These are phyloP conservation scores for Fraxinus quadrangulata DNA, from an alignment of 257 asterid genomes.

Conservation along the genomic window DNA sequence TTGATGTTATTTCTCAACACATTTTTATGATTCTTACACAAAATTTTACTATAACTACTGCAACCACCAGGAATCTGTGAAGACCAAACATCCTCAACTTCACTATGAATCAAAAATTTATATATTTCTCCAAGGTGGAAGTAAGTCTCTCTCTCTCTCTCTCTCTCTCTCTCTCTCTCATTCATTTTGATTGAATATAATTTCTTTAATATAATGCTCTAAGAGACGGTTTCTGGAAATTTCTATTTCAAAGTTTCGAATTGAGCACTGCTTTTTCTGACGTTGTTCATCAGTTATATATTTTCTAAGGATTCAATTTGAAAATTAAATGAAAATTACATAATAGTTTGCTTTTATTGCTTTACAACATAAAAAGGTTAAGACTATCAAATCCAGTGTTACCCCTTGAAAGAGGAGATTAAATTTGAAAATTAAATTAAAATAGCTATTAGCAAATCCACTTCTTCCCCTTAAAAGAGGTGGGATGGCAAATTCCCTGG, in stretches of 20 bases:
- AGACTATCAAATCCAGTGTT: neutral
- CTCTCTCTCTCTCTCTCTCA: constrained; percentile 13
- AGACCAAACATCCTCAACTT: constrained; percentile 65
- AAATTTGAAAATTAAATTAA: no score
- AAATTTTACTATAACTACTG: constrained; percentile 16
- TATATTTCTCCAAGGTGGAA: constrained; percentile 92
- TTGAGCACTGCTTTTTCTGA: no score
- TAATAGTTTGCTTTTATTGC: neutral
- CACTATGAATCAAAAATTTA: constrained; percentile 55
- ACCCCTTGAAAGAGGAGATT: neutral
- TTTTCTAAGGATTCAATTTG: neutral
- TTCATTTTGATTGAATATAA: constrained; percentile 8
- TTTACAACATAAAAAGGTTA: neutral
- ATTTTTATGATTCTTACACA: neutral
- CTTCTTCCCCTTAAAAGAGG: neutral
- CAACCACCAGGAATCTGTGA: constrained; percentile 68
- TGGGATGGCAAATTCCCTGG: no score
- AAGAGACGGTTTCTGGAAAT: neutral
- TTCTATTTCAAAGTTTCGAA: no score
- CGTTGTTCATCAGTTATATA: neutral
- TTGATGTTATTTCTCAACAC: neutral
- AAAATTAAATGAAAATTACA: neutral
- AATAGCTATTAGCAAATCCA: neutral
- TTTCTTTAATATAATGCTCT: neutral
- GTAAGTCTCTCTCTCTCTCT: constrained; percentile 48